A percentile compares a stretch with the other conserved stretches of the same genome.
Evolutionary conservation across 164 flowering plant species (phyloP).

Genomic region (grape (Vitis vinifera)): DNA sequence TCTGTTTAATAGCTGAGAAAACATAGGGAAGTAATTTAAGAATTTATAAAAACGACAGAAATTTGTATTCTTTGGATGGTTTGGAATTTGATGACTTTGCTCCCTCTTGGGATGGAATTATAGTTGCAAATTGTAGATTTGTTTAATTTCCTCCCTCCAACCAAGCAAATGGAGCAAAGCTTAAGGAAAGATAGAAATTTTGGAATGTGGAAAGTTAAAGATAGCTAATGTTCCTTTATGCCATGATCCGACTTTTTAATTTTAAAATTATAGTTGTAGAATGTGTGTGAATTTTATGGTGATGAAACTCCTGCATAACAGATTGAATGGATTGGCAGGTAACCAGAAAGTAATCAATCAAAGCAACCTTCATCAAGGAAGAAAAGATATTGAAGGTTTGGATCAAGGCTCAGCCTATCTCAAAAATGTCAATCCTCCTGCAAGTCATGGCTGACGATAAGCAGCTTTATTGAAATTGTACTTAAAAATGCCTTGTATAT

Average conservation of each 20-base stretch:
- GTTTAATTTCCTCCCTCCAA: neutral
- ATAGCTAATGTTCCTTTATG: neutral
- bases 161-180: neutral
- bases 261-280: too few species aligned
- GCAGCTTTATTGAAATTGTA: too few species aligned
- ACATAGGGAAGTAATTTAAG: neutral
- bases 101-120: neutral
- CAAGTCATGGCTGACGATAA: too few species aligned
- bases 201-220: neutral
- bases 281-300: neutral
- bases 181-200: neutral
- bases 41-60: neutral
- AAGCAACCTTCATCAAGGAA: neutral
- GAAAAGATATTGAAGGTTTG: neutral
- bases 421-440: too few species aligned
- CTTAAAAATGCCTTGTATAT: too few species aligned
- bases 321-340: neutral
- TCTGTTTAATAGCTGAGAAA: neutral
- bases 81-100: neutral
- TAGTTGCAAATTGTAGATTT: neutral
- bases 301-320: neutral
- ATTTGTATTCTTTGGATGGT: neutral
- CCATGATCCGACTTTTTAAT: neutral
- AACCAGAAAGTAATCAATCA: neutral
- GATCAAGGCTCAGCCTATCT: neutral